A percentile compares a stretch with the other conserved stretches of the same genome.
Evolutionary conservation across 1,284 basidiomycete genomes (phyloP).

Genomic region (Heterobasidion parviporum): DNA sequence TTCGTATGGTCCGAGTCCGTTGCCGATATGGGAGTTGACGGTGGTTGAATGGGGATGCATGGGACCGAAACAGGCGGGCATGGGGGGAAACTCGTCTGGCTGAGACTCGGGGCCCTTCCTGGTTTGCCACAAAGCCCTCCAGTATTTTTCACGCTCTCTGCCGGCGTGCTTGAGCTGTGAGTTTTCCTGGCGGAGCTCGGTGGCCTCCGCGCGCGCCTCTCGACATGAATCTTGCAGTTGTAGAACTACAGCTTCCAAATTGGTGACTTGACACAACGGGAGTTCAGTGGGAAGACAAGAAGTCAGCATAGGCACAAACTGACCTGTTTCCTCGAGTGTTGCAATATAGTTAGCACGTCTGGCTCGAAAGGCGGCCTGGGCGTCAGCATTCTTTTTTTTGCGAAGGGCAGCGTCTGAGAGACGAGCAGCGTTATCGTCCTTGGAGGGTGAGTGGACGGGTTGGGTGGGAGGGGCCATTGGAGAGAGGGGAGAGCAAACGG

Average conservation of each 20-base stretch:
- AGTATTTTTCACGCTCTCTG: constrained; percentile 64
- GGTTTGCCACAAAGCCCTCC: constrained; percentile 57
- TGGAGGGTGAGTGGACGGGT: constrained; percentile 18
- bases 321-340: constrained; percentile 81
- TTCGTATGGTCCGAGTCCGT: constrained; percentile 14
- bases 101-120: constrained; percentile 48
- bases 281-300: constrained; percentile 9
- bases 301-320: constrained; percentile 16
- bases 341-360: constrained; percentile 78
- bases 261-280: constrained; percentile 45
- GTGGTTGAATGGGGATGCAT: constrained; percentile 22
- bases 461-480: constrained; percentile 17
- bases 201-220: constrained; percentile 49
- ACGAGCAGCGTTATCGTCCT: constrained; percentile 26
- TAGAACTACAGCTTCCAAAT: constrained; percentile 70
- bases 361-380: constrained; percentile 64
- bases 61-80: constrained; percentile 31
- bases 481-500: constrained; percentile 19
- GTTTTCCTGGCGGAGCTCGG: constrained; percentile 57
- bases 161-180: constrained; percentile 51
- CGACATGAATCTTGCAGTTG: constrained; percentile 75
- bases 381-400: constrained; percentile 82
- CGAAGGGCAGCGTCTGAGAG: constrained; percentile 58
- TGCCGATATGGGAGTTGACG: constrained; percentile 17
- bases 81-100: constrained; percentile 43